These are phyloP conservation scores for Sphaceloma murrayae DNA, from an alignment of 2,329 filamentous ascomycete genomes.

Conservation along the genomic window DNA sequence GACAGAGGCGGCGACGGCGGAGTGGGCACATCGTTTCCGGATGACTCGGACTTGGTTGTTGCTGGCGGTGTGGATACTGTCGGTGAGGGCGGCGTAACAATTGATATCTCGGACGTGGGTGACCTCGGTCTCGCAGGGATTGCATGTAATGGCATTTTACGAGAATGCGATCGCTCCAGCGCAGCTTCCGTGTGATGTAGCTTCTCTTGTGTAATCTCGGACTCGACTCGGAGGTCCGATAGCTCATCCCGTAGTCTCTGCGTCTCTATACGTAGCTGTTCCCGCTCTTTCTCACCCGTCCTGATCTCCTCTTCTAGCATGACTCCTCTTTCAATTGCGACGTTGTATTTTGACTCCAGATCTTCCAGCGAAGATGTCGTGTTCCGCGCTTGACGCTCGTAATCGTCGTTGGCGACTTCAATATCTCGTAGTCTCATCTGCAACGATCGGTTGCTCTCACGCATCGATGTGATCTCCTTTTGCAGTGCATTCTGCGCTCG, in stretches of 20 bases:
- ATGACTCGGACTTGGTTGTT: conserved; percentile 51
- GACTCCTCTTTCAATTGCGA: conserved; percentile 82
- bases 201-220: conserved; percentile 90
- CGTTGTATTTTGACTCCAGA: conserved; percentile 92
- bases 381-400: conserved; percentile 89
- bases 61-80: conserved; percentile 77
- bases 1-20: conserved; percentile 92
- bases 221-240: conserved; percentile 86
- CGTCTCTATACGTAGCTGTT: conserved; percentile 76
- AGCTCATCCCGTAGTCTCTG: conserved; percentile 86
- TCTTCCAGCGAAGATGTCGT: conserved; percentile 94
- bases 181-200: conserved; percentile 58
- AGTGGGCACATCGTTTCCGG: conserved; percentile 58
- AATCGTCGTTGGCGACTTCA: conserved; percentile 97
- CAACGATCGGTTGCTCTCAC: conserved; percentile 71
- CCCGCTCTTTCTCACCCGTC: conserved; percentile 82
- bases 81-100: conserved; percentile 78
- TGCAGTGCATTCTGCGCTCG: conserved; percentile 75
- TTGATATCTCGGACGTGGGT: conserved; percentile 61
- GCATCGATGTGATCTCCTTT: conserved; percentile 88
- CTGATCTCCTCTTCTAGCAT: conserved; percentile 94
- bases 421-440: conserved; percentile 83
- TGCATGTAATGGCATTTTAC: conserved; percentile 37
- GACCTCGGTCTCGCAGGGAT: conserved; percentile 40
- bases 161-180: conserved; percentile 41